Evolutionary conservation across 495 filamentous ascomycete species (phyloP).

Genomic region (Penicillium bialowiezense): DNA sequence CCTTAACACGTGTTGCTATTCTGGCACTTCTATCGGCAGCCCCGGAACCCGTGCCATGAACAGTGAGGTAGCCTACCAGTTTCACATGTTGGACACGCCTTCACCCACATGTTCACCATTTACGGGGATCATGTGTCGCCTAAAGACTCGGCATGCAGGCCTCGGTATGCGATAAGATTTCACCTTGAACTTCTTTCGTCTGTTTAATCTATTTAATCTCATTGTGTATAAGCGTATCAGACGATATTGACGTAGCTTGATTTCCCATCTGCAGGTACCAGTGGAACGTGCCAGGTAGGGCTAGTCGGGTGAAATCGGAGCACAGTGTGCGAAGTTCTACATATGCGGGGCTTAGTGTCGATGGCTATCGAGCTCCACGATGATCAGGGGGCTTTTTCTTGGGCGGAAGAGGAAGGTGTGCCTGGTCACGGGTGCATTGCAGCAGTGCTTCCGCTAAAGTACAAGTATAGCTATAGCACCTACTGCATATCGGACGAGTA

Average conservation of each 20-base stretch:
- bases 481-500: too few relatives aligned
- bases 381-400: conserved; percentile 18
- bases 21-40: background rate
- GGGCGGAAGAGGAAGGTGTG: conserved; percentile 1
- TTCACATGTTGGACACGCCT: background rate
- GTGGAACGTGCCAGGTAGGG: conserved; percentile 5
- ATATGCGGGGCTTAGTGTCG: conserved; percentile 23
- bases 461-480: too few relatives aligned
- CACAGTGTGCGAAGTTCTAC: conserved; percentile 17
- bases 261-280: conserved; percentile 22
- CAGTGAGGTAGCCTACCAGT: too few relatives aligned
- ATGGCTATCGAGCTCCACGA: conserved; percentile 15
- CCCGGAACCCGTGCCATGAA: conserved; percentile 1
- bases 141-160: background rate
- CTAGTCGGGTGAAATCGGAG: conserved; percentile 25
- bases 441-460: background rate
- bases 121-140: background rate
- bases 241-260: too few relatives aligned
- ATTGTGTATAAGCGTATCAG: background rate
- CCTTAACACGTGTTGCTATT: background rate
- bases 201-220: too few relatives aligned
- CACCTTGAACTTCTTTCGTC: background rate
- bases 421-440: background rate
- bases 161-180: background rate
- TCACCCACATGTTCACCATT: conserved; percentile 1